phyloP scores from a whole-genome alignment of 495 filamentous ascomycete genomes.

The Talaromyces ruber region DNA sequence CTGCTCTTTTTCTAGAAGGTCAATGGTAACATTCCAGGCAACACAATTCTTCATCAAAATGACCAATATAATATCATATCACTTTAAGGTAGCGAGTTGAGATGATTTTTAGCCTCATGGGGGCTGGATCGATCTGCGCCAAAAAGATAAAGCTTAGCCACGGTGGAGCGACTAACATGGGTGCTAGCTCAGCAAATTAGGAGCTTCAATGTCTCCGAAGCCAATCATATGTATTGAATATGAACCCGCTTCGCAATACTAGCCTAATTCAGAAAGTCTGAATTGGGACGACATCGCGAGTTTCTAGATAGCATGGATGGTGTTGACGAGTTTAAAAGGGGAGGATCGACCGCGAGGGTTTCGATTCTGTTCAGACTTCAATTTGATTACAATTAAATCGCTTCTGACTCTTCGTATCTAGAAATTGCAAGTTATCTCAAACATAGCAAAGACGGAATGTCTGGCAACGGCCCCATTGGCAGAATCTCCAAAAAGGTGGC shows the following conservation, averaged over 20 bases:
- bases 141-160: neutral
- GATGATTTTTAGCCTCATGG: neutral
- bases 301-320: neutral
- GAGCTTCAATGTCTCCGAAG: neutral
- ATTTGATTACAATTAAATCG: neutral
- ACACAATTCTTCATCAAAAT: neutral
- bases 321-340: neutral
- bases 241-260: neutral
- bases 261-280: neutral
- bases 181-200: neutral
- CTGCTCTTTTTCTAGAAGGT: neutral
- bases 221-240: neutral
- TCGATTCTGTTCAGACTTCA: neutral
- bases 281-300: neutral
- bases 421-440: neutral
- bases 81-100: neutral
- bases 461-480: neutral
- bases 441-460: neutral
- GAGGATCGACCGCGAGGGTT: neutral
- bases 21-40: neutral
- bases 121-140: neutral
- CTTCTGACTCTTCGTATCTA: neutral
- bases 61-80: neutral
- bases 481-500: conserved; percentile 14
- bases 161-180: neutral